phyloP scores from a whole-genome alignment of 2,329 filamentous ascomycete genomes.

The Fusarium neocosmosporiellum region DNA sequence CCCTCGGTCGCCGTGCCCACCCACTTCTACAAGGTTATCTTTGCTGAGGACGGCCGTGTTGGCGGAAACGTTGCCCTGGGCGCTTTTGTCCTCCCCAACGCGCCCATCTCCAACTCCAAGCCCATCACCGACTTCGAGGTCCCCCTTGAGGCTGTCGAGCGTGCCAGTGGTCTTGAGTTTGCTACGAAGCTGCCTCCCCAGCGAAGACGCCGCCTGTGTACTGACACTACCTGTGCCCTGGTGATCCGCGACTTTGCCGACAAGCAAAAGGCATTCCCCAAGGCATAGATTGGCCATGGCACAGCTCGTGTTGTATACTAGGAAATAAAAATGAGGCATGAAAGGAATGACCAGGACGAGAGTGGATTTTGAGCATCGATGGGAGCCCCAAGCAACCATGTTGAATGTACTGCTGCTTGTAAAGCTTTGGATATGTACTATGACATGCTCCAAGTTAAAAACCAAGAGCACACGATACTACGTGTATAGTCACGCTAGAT shows the following conservation, averaged over 20 bases:
- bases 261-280: constrained; percentile 68
- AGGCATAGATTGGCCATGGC: constrained; percentile 36
- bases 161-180: constrained; percentile 93
- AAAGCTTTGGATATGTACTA: not conserved
- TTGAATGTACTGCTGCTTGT: not conserved
- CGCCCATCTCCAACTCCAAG: constrained; percentile 86
- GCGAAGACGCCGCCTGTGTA: constrained; percentile 82
- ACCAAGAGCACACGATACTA: not conserved
- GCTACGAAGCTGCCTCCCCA: constrained; percentile 79
- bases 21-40: constrained; percentile 99
- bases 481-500: not conserved
- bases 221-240: constrained; percentile 86
- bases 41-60: constrained; percentile 82
- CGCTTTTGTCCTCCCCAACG: constrained; percentile 96
- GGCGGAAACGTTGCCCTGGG: constrained; percentile 86
- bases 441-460: not conserved
- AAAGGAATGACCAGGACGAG: not conserved
- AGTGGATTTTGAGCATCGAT: not conserved
- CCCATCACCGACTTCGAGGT: constrained; percentile 94
- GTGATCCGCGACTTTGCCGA: constrained; percentile 83
- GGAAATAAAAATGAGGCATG: not conserved
- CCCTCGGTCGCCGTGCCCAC: constrained; percentile 96
- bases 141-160: constrained; percentile 90
- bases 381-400: not conserved
- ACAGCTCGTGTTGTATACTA: constrained; percentile 9